Evolutionary conservation across 495 filamentous ascomycete species (phyloP), one percentile per base, ranked within the genome.

Genomic region (Trichocladium uniseriatum): DNA sequence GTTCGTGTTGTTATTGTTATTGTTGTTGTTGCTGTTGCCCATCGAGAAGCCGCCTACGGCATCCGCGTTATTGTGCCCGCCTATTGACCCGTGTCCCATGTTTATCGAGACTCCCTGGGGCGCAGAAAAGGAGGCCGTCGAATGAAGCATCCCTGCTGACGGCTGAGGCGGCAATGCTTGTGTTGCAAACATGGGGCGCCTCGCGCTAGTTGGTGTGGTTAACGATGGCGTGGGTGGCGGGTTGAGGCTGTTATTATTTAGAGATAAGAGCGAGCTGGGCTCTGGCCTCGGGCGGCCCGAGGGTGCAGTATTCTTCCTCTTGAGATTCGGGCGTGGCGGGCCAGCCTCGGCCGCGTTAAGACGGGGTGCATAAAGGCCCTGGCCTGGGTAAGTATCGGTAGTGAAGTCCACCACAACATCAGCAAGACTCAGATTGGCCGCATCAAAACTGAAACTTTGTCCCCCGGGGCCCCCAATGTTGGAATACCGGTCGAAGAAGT

Each of bases 401-500:
- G 66, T 60, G 18, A 73, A 64, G 35, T 77, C 75, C 11, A 76
- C 67, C 4, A 70, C 62, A 11, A 72, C 69, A 57, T 83, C 79
- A 9, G 74, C 56, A 28, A 85, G 66, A 22, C 64, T 70, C 6
- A 76, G 61, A 45, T 74, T 73, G 0, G 73, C 71, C 2, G 71
- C 65, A 38, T 79, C 74, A 42, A 79, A 78, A 10, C 63, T 71
- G 27, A 72, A 75, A 0, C 66, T 57, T 13, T 67, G 64, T 7
- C 65, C 66, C 20, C 64, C 68, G 0, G 64, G 56, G 10, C 69
- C 62, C 3, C 66, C 65, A 10, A 74, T 60, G 38, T 69, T 73
- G 2, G 67, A 66, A 44, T 94, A 94, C 18, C 87, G 77, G 57
- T 90, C 86, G 57, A 90, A 83, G 62, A 94, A 94, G 55, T 89